A percentile compares a stretch with the other conserved stretches of the same genome.
Evolutionary conservation across 1,284 basidiomycete species (phyloP).

Genomic region (Austroboletus niveus): DNA sequence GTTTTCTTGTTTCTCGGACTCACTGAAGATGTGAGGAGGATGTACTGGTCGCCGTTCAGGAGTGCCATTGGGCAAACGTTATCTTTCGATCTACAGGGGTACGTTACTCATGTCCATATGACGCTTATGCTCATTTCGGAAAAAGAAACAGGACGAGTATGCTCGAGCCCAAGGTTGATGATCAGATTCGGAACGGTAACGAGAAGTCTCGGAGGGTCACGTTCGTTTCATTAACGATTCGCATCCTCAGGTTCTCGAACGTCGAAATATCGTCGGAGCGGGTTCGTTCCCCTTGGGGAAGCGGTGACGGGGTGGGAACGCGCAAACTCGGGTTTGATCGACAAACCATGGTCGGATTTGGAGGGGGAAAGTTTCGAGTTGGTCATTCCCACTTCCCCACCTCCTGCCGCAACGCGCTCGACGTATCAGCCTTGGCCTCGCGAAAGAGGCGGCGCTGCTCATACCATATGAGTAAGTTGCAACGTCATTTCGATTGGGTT

Average conservation of each 20-base stretch:
- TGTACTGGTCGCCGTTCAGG: constrained; percentile 14
- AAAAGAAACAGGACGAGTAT: not conserved
- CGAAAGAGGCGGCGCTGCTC: not conserved
- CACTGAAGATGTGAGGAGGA: constrained; percentile 18
- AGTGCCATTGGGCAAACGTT: not conserved
- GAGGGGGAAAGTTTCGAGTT: constrained; percentile 2
- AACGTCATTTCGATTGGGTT: not conserved
- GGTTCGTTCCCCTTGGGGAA: not conserved
- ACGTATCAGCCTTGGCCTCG: not conserved
- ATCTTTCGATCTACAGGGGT: constrained; percentile 4
- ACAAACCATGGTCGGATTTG: not conserved
- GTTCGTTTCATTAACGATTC: not conserved
- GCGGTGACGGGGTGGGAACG: not conserved
- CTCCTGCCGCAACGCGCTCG: not conserved
- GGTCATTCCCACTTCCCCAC: not conserved
- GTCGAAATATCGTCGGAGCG: not conserved
- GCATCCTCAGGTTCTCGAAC: not conserved
- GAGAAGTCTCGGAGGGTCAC: not conserved
- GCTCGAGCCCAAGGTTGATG: not conserved
- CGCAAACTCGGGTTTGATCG: not conserved
- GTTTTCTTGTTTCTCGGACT: constrained; percentile 28
- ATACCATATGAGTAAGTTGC: not conserved
- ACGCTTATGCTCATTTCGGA: not conserved
- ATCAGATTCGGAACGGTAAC: not conserved
- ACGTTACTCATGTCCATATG: not conserved